These are phyloP conservation scores for Scheffersomyces titani DNA, from an alignment of 1,139 yeast genomes.

Conservation along the genomic window DNA sequence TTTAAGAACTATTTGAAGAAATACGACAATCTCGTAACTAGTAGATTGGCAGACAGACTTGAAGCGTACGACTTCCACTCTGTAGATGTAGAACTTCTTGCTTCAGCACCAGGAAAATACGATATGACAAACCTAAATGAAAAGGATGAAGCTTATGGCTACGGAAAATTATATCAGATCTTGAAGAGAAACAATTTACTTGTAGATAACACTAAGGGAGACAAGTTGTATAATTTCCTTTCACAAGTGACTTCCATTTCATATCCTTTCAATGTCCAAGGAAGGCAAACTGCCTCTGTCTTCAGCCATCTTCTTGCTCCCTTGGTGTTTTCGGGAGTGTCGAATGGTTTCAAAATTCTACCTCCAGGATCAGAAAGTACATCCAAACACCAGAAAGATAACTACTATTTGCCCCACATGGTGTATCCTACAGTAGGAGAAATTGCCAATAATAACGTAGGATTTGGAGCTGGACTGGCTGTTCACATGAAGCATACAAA, in stretches of 20 bases:
- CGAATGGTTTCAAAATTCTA: slow-evolving; percentile 15
- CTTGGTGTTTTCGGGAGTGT: slow-evolving; percentile 24
- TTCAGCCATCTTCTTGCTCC: slow-evolving; percentile 61
- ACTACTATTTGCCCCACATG: slow-evolving; percentile 46
- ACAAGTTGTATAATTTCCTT: slow-evolving; percentile 32
- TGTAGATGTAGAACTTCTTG: slow-evolving; percentile 55
- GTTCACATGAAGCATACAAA: slow-evolving; percentile 48
- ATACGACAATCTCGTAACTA: slow-evolving; percentile 35
- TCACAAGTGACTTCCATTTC: slow-evolving; percentile 67
- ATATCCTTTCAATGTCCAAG: slow-evolving; percentile 43
- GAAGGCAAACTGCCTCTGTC: slow-evolving; percentile 41
- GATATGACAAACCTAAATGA: slow-evolving; percentile 13
- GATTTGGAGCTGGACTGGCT: slow-evolving; percentile 55
- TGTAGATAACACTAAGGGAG: slow-evolving; percentile 14
- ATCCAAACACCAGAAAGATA: slow-evolving; percentile 22
- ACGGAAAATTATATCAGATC: slow-evolving; percentile 48
- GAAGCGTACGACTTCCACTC: slow-evolving; percentile 42
- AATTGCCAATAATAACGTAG: slow-evolving; percentile 43
- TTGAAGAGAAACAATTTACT: slow-evolving; percentile 36
- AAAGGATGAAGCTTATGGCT: slow-evolving; percentile 43
- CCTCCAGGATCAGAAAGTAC: slow-evolving; percentile 31
- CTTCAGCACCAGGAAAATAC: slow-evolving; percentile 53
- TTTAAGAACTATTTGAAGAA: slow-evolving; percentile 42
- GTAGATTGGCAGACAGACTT: slow-evolving; percentile 29
- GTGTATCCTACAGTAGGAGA: slow-evolving; percentile 59